Percentiles rank a stretch among this genome's conserved stretches.
Conservation (phyloP, 306 rosid genomes). For the Malus domestica region DNA sequence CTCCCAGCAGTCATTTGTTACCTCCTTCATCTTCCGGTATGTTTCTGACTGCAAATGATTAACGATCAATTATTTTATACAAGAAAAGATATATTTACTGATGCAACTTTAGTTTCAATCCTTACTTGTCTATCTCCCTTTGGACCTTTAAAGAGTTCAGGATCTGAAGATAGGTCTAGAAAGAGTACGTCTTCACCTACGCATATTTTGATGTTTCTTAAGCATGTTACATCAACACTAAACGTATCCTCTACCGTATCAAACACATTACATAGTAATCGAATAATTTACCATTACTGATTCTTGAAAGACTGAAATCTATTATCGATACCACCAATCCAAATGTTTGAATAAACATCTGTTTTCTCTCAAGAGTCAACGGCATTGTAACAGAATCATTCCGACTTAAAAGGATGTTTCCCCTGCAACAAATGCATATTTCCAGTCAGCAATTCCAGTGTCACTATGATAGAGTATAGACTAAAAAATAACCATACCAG, state of each 20-base stretch:
- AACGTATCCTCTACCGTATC: background rate
- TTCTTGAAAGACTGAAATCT: constrained; percentile 86
- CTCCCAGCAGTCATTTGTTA: constrained; percentile 86
- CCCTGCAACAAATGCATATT: constrained; percentile 47
- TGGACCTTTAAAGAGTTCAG: constrained; percentile 70
- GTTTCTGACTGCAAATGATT: constrained; percentile 66
- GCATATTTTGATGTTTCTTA: constrained; percentile 12
- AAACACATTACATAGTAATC: background rate
- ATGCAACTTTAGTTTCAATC: constrained; percentile 4
- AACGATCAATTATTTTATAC: constrained; percentile 5
- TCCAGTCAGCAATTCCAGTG: constrained; percentile 16
- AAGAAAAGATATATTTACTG: constrained; percentile 1
- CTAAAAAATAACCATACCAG: constrained; percentile 44
- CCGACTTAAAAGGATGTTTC: constrained; percentile 74
- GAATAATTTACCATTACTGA: constrained; percentile 56
- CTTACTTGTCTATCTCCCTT: constrained; percentile 84
- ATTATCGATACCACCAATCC: constrained; percentile 76
- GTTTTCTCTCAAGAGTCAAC: constrained; percentile 75
- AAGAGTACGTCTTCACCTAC: constrained; percentile 78
- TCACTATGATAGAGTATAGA: constrained; percentile 8
- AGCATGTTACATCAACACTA: constrained; percentile 9
- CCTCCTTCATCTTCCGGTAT: constrained; percentile 84
- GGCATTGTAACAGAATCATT: constrained; percentile 49
- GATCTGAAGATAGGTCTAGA: constrained; percentile 76
- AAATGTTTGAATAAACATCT: constrained; percentile 46